Conservation (phyloP, 2,329 filamentous ascomycete species). For the Hymenoscyphus albidus region DNA sequence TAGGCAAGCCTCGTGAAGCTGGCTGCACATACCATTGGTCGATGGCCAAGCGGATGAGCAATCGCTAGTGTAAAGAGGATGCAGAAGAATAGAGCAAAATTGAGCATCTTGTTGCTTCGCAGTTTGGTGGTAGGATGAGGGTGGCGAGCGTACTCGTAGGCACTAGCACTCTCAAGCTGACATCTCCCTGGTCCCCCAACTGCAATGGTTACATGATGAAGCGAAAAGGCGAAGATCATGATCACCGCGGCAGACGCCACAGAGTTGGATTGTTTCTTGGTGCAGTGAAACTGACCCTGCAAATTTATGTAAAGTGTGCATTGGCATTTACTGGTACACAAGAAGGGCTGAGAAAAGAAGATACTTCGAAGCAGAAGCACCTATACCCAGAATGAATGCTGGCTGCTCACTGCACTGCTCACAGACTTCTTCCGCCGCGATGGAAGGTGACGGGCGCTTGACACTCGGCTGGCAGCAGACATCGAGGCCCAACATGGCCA, state of each 20-base stretch:
- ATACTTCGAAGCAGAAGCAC: background rate
- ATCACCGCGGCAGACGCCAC: background rate
- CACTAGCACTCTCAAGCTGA: background rate
- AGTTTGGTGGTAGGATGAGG: background rate
- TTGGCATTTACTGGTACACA: background rate
- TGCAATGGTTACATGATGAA: background rate
- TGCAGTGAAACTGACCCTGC: slow-evolving; percentile 1
- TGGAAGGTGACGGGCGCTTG: background rate
- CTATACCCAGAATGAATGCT: background rate
- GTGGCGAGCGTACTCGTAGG: background rate
- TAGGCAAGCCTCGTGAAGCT: background rate
- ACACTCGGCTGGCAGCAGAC: background rate
- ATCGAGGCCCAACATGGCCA: background rate
- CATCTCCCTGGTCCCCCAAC: background rate
- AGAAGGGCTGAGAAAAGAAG: background rate
- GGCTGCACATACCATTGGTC: background rate
- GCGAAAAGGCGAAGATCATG: background rate
- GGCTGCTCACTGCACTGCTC: too few relatives aligned
- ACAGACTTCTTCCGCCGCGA: background rate
- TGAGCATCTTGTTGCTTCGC: background rate
- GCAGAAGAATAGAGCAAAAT: background rate
- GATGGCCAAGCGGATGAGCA: background rate
- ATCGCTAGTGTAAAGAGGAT: background rate
- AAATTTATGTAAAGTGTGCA: background rate
- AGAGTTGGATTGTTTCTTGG: background rate